phyloP scores from a whole-genome alignment of 108 stramenopile species.

The Bacterosira constricta region DNA sequence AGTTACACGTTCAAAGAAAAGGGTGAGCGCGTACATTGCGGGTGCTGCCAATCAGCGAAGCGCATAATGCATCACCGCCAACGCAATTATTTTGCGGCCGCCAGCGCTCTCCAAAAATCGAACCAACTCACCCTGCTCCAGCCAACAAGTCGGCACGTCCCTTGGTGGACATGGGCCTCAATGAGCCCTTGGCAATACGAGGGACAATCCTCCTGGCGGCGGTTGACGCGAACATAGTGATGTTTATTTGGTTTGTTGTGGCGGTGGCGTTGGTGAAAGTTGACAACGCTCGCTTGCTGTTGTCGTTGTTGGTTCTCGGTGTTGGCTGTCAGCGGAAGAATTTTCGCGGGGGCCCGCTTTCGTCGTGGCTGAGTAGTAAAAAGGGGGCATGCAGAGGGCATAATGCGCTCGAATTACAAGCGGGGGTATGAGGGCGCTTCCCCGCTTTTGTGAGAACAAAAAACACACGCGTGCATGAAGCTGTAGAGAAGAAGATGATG shows the following conservation, averaged over 20 bases:
- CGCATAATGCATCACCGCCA: neutral
- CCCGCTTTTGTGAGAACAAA: too few species aligned
- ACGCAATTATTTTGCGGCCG: neutral
- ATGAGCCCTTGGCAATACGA: constrained; percentile 5
- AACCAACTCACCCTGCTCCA: constrained; percentile 41
- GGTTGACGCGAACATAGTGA: constrained; percentile 14
- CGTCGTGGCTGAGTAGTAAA: too few species aligned
- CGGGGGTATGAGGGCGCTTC: too few species aligned
- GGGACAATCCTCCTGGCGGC: constrained; percentile 11
- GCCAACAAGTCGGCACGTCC: constrained; percentile 50
- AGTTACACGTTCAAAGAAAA: too few species aligned
- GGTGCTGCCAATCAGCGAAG: too few species aligned
- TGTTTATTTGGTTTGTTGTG: neutral
- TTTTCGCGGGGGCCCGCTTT: neutral
- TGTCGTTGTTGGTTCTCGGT: neutral
- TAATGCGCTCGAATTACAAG: too few species aligned
- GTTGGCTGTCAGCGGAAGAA: neutral
- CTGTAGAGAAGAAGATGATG: too few species aligned
- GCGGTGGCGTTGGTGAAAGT: neutral
- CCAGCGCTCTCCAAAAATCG: neutral
- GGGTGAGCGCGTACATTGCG: too few species aligned
- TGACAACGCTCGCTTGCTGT: neutral
- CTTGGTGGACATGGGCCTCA: constrained; percentile 31
- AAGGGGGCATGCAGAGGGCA: too few species aligned
- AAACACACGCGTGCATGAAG: too few species aligned